Base-by-base conservation (phyloP, 2,329 filamentous ascomycete species). In the Tolypocladium paradoxum region DNA sequence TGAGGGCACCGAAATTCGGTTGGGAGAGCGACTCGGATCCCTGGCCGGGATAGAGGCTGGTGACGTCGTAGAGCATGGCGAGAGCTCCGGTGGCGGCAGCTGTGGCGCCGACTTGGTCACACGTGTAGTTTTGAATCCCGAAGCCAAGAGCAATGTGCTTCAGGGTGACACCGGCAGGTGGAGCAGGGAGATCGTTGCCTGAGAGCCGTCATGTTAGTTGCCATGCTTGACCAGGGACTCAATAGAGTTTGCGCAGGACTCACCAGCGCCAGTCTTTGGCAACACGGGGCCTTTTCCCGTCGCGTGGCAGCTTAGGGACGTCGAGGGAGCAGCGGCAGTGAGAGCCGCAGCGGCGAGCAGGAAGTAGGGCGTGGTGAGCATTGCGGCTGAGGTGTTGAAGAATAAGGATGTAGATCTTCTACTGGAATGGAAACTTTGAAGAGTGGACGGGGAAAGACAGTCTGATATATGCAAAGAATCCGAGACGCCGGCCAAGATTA, bases 91-190 rank as follows among this genome's bases (percentile, higher is more conserved):
- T 65, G n/a, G 74, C 66, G 6, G 61, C 60, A 33, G 74, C 69
- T 0, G 61, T 58, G 11, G 68, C 65, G 18, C 64, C 65, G 2
- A 65, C 64, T 3, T 62, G 55, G n/a, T 59, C 57, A 68, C 83
- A 87, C 37, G 79, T 83, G 73, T 87, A 87, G 76, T 87, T 87
- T 62, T 87, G 83, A 61, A 83, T 78, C 54, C 83, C 83, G 60
- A 83, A 77, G 59, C 83, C 83, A 43, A 87, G 68, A 53, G 74
- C 76, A 56, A 87, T 77, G 69, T 76, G 70, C 64, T 78, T 75
- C 37, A 83, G 69, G 6, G 64, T 64, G 45, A 71, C 60, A 56
- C 62, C 62, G 11, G 67, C 56, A 3, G 74, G 58, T 1, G 73
- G 73, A 4, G 65, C 55, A n/a, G 72, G 65, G 31, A 82, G 76